Conservation (phyloP, 179 eudicot genomes). For the Beta lomatogona region DNA sequence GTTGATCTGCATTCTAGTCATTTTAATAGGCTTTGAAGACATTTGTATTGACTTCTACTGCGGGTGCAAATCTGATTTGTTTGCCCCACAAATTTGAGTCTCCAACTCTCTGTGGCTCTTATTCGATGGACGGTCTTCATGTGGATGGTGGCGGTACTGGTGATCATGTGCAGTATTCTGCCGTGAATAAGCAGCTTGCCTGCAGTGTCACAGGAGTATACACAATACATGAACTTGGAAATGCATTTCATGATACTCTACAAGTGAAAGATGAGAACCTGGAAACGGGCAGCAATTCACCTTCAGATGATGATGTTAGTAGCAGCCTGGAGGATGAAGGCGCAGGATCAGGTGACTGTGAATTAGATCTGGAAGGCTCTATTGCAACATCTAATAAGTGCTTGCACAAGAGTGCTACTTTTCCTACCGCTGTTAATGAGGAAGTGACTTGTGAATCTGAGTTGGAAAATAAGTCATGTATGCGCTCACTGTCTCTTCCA, state of each 20-base stretch:
- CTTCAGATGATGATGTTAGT: constrained; percentile 24
- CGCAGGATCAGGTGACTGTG: constrained; percentile 22
- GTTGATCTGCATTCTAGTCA: constrained; percentile 11
- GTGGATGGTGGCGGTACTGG: constrained; percentile 25
- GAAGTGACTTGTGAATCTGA: constrained; percentile 7
- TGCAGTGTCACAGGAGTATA: constrained; percentile 22
- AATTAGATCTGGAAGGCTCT: constrained; percentile 3
- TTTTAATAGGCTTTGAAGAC: constrained; percentile 11
- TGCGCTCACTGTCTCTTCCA: constrained; percentile 29
- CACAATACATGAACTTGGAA: constrained; percentile 43
- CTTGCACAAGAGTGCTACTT: constrained; percentile 50
- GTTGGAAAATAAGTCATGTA: constrained; percentile 10
- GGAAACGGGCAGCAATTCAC: constrained; percentile 14
- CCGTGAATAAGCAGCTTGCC: constrained; percentile 20
- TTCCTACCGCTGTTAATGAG: constrained; percentile 33
- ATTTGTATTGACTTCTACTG: neutral
- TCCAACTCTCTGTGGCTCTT: constrained; percentile 1
- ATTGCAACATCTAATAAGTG: constrained; percentile 34
- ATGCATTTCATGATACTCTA: constrained; percentile 35
- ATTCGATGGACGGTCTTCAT: constrained; percentile 28
- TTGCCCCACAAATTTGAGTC: constrained; percentile 1
- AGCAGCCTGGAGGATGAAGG: constrained; percentile 32
- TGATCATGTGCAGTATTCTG: constrained; percentile 27
- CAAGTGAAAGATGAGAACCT: constrained; percentile 35
- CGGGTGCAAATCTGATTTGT: constrained; percentile 2